phyloP scores from a whole-genome alignment of 305 asterid species.

The Fraxinus angustifolia region DNA sequence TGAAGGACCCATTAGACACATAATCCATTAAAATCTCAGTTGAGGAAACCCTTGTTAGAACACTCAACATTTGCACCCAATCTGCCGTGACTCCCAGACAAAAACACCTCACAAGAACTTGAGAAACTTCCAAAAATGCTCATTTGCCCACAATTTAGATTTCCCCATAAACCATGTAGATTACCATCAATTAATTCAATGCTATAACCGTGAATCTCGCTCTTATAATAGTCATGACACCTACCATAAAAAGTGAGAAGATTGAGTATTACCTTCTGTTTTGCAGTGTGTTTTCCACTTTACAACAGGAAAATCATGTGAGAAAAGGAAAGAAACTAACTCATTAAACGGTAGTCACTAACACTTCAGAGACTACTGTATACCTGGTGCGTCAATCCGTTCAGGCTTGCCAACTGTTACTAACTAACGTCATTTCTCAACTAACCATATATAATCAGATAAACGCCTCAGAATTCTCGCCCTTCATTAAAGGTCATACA shows the following conservation, averaged over 20 bases:
- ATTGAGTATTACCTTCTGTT: background rate
- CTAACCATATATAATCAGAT: background rate
- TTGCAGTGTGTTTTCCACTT: background rate
- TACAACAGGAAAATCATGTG: background rate
- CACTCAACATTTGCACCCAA: background rate
- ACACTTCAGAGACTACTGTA: background rate
- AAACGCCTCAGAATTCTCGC: background rate
- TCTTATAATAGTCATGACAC: background rate
- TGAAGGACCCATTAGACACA: background rate
- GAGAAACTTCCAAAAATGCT: background rate
- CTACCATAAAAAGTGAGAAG: background rate
- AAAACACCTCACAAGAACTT: background rate
- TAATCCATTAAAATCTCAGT: background rate
- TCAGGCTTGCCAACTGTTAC: background rate
- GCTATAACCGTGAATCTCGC: background rate
- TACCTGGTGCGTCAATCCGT: background rate
- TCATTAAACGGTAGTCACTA: background rate
- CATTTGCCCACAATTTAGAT: background rate
- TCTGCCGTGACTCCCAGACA: background rate
- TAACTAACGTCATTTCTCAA: background rate
- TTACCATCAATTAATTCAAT: background rate
- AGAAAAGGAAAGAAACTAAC: background rate
- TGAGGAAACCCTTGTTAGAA: background rate
- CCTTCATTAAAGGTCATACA: background rate
- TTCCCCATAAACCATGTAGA: background rate